Conservation (phyloP, 148 eudicot species). For the Dianthus caryophyllus region DNA sequence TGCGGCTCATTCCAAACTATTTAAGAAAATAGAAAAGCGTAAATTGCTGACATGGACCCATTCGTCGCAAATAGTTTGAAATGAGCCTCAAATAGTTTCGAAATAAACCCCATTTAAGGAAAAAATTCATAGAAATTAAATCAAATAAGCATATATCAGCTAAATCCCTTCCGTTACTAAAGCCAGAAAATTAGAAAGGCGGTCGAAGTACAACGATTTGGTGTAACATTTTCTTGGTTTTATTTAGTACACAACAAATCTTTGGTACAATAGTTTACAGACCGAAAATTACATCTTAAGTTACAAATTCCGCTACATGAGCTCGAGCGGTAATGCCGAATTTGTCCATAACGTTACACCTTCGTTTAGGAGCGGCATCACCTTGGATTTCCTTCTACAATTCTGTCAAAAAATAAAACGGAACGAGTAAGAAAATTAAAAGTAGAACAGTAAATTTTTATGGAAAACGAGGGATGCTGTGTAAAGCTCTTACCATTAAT, state of each 20-base stretch:
- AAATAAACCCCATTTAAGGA: too few relatives aligned
- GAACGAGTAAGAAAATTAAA: background rate
- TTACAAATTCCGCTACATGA: constrained; percentile 13
- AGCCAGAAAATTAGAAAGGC: too few relatives aligned
- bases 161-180: too few relatives aligned
- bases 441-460: background rate
- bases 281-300: constrained; percentile 7
- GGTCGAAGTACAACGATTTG: background rate
- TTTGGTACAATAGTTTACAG: background rate
- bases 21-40: too few relatives aligned
- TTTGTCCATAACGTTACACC: constrained; percentile 2
- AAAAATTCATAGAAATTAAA: too few relatives aligned
- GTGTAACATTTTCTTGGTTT: background rate
- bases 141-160: too few relatives aligned
- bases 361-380: background rate
- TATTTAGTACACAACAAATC: background rate
- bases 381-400: constrained; percentile 11
- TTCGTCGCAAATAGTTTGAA: too few relatives aligned
- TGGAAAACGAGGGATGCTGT: background rate
- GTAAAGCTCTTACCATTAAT: constrained; percentile 17
- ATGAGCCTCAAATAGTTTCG: too few relatives aligned
- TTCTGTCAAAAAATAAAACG: constrained; percentile 29
- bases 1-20: too few relatives aligned
- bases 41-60: too few relatives aligned
- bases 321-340: constrained; percentile 17